Conservation (phyloP, 306 rosid genomes). For the Glycine latifolia region DNA sequence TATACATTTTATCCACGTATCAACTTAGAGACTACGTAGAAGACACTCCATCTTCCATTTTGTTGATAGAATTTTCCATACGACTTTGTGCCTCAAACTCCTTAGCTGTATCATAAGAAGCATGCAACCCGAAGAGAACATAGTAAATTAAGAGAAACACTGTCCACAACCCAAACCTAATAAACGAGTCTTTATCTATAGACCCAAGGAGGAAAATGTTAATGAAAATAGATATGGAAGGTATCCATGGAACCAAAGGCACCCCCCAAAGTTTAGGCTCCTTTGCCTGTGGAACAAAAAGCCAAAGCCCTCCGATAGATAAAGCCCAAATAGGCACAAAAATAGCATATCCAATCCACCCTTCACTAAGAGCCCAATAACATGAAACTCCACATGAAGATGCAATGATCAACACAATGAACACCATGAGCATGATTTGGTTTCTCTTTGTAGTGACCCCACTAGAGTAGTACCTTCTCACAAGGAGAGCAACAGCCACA, state of each 20-base stretch:
- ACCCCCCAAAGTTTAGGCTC: conserved; percentile 72
- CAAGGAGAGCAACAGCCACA: conserved; percentile 67
- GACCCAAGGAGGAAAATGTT: conserved; percentile 82
- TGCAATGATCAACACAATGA: conserved; percentile 48
- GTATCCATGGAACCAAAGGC: conserved; percentile 80
- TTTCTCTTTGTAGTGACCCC: conserved; percentile 52
- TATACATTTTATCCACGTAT: not conserved
- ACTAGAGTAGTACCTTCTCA: conserved; percentile 63
- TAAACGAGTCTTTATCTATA: conserved; percentile 58
- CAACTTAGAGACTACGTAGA: not conserved
- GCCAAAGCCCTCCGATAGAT: conserved; percentile 55
- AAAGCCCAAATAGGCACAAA: conserved; percentile 58
- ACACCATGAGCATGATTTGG: conserved; percentile 54
- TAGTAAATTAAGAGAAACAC: conserved; percentile 43
- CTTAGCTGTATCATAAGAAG: conserved; percentile 53
- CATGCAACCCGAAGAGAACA: conserved; percentile 48
- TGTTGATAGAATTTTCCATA: not conserved
- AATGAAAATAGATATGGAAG: conserved; percentile 64
- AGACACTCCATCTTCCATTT: conserved; percentile 35
- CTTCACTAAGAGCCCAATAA: conserved; percentile 50
- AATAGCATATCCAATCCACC: conserved; percentile 59
- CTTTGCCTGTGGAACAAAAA: conserved; percentile 64
- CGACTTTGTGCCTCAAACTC: conserved; percentile 23
- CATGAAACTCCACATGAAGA: conserved; percentile 54
- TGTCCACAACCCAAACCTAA: conserved; percentile 48